phyloP scores from a whole-genome alignment of 176 grass and related monocot species.

The Ampelocalamus luodianensis region DNA sequence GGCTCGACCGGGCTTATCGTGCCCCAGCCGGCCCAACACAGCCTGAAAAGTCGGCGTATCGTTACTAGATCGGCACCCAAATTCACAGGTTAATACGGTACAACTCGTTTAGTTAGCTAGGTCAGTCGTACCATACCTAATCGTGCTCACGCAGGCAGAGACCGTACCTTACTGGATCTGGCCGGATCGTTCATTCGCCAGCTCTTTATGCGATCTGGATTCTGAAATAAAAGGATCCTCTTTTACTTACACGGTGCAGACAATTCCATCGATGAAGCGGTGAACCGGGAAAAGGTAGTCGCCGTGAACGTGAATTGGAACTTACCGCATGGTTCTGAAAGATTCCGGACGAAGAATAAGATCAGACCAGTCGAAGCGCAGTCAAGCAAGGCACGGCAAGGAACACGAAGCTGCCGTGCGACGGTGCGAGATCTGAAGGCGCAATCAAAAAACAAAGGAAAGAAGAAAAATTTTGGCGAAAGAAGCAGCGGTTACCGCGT shows the following conservation, averaged over 20 bases:
- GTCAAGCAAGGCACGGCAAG: slow-evolving; percentile 50
- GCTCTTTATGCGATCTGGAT: no score
- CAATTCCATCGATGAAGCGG: neutral
- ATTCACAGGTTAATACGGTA: no score
- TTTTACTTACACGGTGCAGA: neutral
- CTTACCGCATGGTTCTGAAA: slow-evolving; percentile 17
- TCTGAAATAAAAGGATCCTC: no score
- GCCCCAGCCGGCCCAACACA: no score
- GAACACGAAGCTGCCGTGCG: slow-evolving; percentile 27
- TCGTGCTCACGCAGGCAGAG: no score
- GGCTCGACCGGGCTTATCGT: no score
- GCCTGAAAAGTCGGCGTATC: no score
- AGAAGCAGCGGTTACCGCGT: neutral
- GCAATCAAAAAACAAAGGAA: neutral
- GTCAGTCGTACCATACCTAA: no score
- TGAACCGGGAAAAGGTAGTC: neutral
- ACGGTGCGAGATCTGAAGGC: slow-evolving; percentile 51
- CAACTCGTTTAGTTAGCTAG: no score
- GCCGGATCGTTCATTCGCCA: no score
- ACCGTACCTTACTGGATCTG: no score
- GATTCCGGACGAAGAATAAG: neutral
- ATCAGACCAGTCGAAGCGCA: slow-evolving; percentile 40
- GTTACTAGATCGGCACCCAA: no score
- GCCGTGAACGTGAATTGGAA: neutral
- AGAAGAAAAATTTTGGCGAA: neutral